Percentiles rank a stretch among this genome's conserved stretches.
These are phyloP conservation scores for Macrolepiota fuliginosa DNA, from an alignment of 768 basidiomycete genomes.

Conservation along the genomic window DNA sequence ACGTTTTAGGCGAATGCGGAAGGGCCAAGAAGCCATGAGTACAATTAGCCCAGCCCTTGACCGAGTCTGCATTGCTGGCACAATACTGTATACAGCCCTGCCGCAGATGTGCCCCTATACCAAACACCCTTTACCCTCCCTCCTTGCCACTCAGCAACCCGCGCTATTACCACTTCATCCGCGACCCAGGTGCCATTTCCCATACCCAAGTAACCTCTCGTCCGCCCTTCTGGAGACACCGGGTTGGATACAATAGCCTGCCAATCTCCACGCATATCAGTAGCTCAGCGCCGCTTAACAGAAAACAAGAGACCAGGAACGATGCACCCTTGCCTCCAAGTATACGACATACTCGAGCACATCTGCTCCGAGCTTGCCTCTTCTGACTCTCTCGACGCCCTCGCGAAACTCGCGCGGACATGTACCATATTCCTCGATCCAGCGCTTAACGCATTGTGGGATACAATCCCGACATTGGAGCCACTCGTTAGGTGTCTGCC, in stretches of 20 bases:
- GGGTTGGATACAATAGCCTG: neutral
- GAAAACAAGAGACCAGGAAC: no score
- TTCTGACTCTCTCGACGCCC: neutral
- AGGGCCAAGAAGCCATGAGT: neutral
- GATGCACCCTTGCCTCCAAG: slow-evolving; percentile 8
- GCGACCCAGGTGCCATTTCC: neutral
- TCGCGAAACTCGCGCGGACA: slow-evolving; percentile 7
- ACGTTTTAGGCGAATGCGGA: neutral
- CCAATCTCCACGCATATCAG: neutral
- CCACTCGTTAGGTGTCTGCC: slow-evolving; percentile 17
- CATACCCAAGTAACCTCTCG: neutral
- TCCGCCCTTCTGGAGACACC: neutral
- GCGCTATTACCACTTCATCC: neutral
- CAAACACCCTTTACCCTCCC: neutral
- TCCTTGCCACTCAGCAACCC: neutral
- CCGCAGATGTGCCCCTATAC: neutral
- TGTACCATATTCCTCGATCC: slow-evolving; percentile 13
- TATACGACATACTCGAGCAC: slow-evolving; percentile 2
- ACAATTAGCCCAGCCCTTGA: neutral
- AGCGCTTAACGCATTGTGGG: slow-evolving; percentile 15
- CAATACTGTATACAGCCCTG: neutral
- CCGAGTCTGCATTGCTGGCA: neutral
- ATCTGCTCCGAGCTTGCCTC: slow-evolving; percentile 5
- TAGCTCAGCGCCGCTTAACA: neutral
- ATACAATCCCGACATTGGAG: slow-evolving; percentile 9